Base-by-base conservation (phyloP, 148 eudicot genomes). In the Bassia scoparia region DNA sequence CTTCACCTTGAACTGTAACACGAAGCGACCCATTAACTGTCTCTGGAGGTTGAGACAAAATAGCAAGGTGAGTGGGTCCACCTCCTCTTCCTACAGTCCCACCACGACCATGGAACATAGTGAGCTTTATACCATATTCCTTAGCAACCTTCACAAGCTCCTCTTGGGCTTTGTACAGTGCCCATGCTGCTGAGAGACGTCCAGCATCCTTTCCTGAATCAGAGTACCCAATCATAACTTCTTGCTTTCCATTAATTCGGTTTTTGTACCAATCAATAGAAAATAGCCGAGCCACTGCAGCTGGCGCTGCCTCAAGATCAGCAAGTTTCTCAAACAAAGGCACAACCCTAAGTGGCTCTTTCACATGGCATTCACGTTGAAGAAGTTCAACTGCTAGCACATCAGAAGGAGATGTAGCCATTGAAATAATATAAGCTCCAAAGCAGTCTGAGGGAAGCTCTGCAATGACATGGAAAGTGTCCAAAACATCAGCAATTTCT, bases 71-170 rank as follows among this genome's bases (percentile, higher is more conserved):
- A 43, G 94, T 95, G 61, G 99, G 99, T 30, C 99, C 99, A 54
- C 99, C 99, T 76, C 99, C 99, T 80, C 99, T 80, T 50, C 97
- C 99, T 13, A 95, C 99, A 3, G 99, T 95, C 48, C 99, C 99
- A 78, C 99, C 99, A 34, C 97, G 89, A 58, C 99, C 99, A 26
- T 95, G 99, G 79, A 95, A 95, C 99, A 95, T 95, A 13, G 90
- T 87, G 50, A 95, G 81, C 81, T 95, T 95, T 58, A 95, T 96
- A 20, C 99, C 99, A 61, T 17, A 83, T 54, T 95, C 34, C 81
- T 95, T 95, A 9, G 99, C 90, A 30, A 95, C 99, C 49, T 92
- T 81, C 41, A 95, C 77, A 61, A 95, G 94, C 86, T 95, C 97
- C 84, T 95, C 99, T 75, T 95, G 99, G 58, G 99, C 96, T 76